Conservation (phyloP, 176 grass and related monocot species). For the Chloris gayana region DNA sequence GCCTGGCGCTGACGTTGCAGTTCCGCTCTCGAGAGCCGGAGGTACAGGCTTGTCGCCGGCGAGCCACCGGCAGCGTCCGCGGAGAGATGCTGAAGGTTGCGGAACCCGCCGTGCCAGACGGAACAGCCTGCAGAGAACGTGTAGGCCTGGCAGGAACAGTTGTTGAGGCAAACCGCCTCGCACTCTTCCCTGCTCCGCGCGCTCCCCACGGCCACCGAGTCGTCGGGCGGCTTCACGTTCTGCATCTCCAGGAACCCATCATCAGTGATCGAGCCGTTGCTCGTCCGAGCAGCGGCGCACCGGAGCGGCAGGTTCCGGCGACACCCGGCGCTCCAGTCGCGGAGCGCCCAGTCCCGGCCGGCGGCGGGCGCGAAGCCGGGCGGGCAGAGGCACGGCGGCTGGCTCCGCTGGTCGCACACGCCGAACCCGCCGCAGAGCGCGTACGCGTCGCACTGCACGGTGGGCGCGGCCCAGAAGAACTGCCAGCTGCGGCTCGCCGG, state of each 20-base stretch:
- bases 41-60: background rate
- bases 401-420: slow-evolving; percentile 32
- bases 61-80: background rate
- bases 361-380: slow-evolving; percentile 31
- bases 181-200: slow-evolving; percentile 14
- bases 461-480: slow-evolving; percentile 35
- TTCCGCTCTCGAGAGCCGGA: slow-evolving; percentile 19
- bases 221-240: slow-evolving; percentile 9
- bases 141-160: slow-evolving; percentile 44
- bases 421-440: slow-evolving; percentile 36
- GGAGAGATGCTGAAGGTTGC: slow-evolving; percentile 18
- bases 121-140: slow-evolving; percentile 27
- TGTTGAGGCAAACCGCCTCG: slow-evolving; percentile 10
- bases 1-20: background rate
- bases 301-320: background rate
- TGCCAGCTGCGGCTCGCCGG: slow-evolving; percentile 13
- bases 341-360: slow-evolving; percentile 23
- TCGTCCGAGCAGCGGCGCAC: background rate
- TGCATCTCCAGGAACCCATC: slow-evolving; percentile 21
- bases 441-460: slow-evolving; percentile 42
- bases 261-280: background rate
- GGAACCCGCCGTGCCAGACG: slow-evolving; percentile 31
- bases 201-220: background rate
- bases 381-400: slow-evolving; percentile 37
- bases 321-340: slow-evolving; percentile 33